Percentiles rank a stretch among this genome's conserved stretches.
phyloP scores from a whole-genome alignment of 2,329 filamentous ascomycete genomes.

The Clonostachys byssicola region DNA sequence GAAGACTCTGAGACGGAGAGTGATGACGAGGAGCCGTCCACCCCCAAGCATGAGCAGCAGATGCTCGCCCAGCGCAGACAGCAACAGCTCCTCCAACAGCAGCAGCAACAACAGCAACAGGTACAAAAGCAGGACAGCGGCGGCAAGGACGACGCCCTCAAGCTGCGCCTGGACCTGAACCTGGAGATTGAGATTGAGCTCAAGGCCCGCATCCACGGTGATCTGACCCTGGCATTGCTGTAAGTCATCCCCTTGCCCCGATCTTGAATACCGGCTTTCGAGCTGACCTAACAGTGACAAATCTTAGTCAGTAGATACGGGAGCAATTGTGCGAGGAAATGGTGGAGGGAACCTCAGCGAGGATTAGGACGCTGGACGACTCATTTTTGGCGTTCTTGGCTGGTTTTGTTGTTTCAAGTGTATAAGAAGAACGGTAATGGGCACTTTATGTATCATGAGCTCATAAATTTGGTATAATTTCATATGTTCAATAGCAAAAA shows the following conservation, averaged over 20 bases:
- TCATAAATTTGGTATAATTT: too few relatives aligned
- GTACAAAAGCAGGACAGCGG: constrained; percentile 6
- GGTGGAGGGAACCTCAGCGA: too few relatives aligned
- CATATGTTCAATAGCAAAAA: too few relatives aligned
- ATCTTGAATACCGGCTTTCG: not conserved
- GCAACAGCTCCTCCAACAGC: constrained; percentile 2
- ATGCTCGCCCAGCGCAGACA: constrained; percentile 2
- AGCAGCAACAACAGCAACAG: constrained; percentile 2
- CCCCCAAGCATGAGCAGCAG: constrained; percentile 3
- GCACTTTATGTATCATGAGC: too few relatives aligned
- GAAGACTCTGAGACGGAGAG: constrained; percentile 3
- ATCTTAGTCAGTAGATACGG: too few relatives aligned
- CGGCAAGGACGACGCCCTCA: constrained; percentile 5
- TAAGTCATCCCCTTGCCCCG: constrained; percentile 29
- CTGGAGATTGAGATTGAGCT: constrained; percentile 76
- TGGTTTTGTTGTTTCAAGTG: too few relatives aligned
- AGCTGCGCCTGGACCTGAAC: constrained; percentile 59
- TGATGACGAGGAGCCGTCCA: constrained; percentile 6
- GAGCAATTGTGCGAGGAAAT: too few relatives aligned
- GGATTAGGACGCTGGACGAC: too few relatives aligned
- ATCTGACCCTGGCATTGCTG: constrained; percentile 70
- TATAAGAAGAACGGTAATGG: too few relatives aligned
- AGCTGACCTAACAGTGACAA: not conserved
- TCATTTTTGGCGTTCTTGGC: too few relatives aligned
- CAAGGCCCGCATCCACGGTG: constrained; percentile 75